These are phyloP conservation scores for Pouteria glomerata DNA, from an alignment of 148 eudicot species.

Conservation along the genomic window DNA sequence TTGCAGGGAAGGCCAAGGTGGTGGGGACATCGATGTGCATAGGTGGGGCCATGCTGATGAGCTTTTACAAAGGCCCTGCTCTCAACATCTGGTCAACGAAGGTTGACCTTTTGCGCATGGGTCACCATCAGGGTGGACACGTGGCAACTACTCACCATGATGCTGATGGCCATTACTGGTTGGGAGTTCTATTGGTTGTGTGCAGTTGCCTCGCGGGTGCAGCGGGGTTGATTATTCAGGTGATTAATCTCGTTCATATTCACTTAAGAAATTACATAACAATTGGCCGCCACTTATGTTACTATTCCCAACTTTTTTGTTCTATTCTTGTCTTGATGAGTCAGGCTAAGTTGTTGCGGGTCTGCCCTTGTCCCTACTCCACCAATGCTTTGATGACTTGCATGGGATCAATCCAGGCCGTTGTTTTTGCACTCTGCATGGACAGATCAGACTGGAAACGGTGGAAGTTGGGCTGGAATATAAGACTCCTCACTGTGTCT, in stretches of 20 bases:
- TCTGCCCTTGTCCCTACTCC: conserved; percentile 53
- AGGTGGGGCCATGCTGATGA: conserved; percentile 71
- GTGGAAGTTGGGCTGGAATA: conserved; percentile 76
- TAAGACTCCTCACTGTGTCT: conserved; percentile 45
- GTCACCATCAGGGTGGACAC: conserved; percentile 4
- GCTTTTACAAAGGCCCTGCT: conserved; percentile 57
- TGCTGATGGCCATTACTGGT: conserved; percentile 13
- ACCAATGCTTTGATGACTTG: conserved; percentile 46
- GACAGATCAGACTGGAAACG: conserved; percentile 50
- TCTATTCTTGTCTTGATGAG: neutral
- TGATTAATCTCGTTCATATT: conserved; percentile 3
- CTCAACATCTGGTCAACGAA: conserved; percentile 44
- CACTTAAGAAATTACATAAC: neutral
- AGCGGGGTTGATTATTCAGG: conserved; percentile 47
- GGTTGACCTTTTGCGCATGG: conserved; percentile 29
- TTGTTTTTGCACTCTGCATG: conserved; percentile 31
- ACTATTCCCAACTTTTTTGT: neutral
- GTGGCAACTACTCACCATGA: neutral
- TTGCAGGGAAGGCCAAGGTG: conserved; percentile 60
- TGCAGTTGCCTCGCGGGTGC: conserved; percentile 25
- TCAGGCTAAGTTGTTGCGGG: conserved; percentile 46
- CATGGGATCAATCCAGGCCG: conserved; percentile 47
- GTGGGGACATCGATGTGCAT: conserved; percentile 56
- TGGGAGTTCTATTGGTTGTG: conserved; percentile 29
- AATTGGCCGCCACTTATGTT: neutral